Conservation (phyloP, 83 land plant genomes). For the Thuja plicata region DNA sequence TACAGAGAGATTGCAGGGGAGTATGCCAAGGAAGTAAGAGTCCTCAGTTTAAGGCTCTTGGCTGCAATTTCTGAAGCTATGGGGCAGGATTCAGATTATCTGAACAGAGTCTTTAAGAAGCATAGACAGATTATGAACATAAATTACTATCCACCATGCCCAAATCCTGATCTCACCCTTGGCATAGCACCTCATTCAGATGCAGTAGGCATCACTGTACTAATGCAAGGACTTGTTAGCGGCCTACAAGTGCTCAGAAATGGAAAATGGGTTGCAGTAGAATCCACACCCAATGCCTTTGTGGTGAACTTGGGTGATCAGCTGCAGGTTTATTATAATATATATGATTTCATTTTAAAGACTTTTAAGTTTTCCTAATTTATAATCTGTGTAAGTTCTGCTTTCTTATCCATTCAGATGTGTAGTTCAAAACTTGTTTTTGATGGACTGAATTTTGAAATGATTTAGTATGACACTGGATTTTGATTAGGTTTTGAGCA, state of each 20-base stretch:
- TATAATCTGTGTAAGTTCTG: too few relatives aligned
- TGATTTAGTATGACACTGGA: too few relatives aligned
- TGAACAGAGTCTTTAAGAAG: not conserved
- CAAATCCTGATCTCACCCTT: too few relatives aligned
- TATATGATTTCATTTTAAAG: too few relatives aligned
- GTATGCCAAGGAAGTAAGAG: not conserved
- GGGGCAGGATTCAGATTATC: not conserved
- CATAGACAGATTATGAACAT: not conserved
- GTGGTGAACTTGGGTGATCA: constrained; percentile 42
- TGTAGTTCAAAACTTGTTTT: too few relatives aligned
- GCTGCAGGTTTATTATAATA: not conserved
- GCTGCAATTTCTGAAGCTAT: constrained; percentile 4
- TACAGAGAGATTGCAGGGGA: not conserved
- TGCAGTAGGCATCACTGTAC: not conserved
- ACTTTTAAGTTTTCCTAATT: too few relatives aligned
- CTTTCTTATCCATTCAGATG: too few relatives aligned
- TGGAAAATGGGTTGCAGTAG: constrained; percentile 36
- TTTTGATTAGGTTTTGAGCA: constrained; percentile 10
- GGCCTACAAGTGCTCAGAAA: constrained; percentile 41
- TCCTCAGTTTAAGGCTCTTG: not conserved
- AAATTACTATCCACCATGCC: too few relatives aligned
- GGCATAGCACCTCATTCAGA: not conserved
- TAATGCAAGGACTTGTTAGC: constrained; percentile 7
- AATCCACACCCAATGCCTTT: constrained; percentile 26
- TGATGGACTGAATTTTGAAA: too few relatives aligned